A percentile compares a stretch with the other conserved stretches of the same genome.
phyloP scores from a whole-genome alignment of 129 eudicot genomes.

The Arctium minus region DNA sequence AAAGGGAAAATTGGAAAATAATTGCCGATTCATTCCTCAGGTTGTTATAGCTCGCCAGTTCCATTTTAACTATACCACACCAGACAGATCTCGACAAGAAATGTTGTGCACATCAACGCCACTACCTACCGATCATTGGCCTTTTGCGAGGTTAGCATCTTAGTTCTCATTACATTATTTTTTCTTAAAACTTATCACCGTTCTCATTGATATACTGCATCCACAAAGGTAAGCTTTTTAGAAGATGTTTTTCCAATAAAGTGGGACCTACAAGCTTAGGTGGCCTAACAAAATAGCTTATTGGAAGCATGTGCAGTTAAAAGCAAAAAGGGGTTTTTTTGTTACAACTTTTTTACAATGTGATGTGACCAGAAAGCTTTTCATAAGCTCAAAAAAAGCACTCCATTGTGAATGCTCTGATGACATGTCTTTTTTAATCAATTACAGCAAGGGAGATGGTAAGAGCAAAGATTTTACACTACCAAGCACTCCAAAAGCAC shows the following conservation, averaged over 20 bases:
- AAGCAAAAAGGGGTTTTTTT: too few species aligned
- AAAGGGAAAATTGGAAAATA: neutral
- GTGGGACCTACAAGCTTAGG: neutral
- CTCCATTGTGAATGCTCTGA: too few species aligned
- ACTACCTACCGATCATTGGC: constrained; percentile 80
- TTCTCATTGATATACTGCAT: neutral
- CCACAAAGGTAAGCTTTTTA: neutral
- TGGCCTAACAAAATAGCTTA: too few species aligned
- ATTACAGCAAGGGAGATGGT: constrained; percentile 61
- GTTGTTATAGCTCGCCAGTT: constrained; percentile 72
- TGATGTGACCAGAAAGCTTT: neutral
- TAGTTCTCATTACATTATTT: neutral
- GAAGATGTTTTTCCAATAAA: neutral
- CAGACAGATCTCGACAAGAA: constrained; percentile 91
- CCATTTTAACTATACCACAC: constrained; percentile 91
- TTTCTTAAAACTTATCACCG: neutral
- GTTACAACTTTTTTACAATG: neutral
- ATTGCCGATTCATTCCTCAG: constrained; percentile 29
- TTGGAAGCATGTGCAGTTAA: too few species aligned
- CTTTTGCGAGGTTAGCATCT: constrained; percentile 54
- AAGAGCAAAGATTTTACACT: constrained; percentile 36
- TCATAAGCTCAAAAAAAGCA: neutral
- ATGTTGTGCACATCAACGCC: constrained; percentile 80
- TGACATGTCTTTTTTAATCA: neutral
- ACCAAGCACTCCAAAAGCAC: constrained; percentile 95